Evolutionary conservation across 1,139 yeast species (phyloP).

Genomic region (Blastobotrys persicus): DNA sequence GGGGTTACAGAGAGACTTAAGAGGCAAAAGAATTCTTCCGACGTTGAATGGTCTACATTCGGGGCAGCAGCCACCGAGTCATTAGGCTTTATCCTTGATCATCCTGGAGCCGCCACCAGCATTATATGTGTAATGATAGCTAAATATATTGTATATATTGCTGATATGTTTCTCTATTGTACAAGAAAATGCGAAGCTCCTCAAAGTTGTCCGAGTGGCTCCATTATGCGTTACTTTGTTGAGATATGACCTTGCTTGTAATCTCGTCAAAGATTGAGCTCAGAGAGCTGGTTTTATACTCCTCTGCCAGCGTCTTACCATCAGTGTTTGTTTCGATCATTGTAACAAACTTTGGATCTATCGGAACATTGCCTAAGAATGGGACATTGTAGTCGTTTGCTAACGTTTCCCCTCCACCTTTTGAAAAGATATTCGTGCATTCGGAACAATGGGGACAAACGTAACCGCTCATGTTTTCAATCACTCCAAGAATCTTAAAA

Average conservation of each 20-base stretch:
- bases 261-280: slow-evolving; percentile 52
- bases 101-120: too few relatives aligned
- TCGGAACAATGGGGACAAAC: slow-evolving; percentile 93
- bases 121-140: too few relatives aligned
- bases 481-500: slow-evolving; percentile 75
- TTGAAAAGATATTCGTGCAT: slow-evolving; percentile 78
- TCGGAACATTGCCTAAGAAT: slow-evolving; percentile 84
- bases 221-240: neutral
- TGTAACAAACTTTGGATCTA: slow-evolving; percentile 88
- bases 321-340: slow-evolving; percentile 53
- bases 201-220: too few relatives aligned
- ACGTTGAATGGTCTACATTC: too few relatives aligned
- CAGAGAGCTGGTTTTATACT: slow-evolving; percentile 42
- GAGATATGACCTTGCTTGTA: slow-evolving; percentile 41
- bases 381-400: slow-evolving; percentile 60
- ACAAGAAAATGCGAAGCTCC: too few relatives aligned
- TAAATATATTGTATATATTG: too few relatives aligned
- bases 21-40: too few relatives aligned
- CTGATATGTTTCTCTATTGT: too few relatives aligned
- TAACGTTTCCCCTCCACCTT: slow-evolving; percentile 85
- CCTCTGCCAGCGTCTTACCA: slow-evolving; percentile 32
- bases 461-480: slow-evolving; percentile 97
- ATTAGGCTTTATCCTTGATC: too few relatives aligned
- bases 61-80: too few relatives aligned
- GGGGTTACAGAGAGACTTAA: too few relatives aligned